These are phyloP conservation scores for Blastobotrys americana DNA, from an alignment of 805 yeast genomes.

Conservation along the genomic window DNA sequence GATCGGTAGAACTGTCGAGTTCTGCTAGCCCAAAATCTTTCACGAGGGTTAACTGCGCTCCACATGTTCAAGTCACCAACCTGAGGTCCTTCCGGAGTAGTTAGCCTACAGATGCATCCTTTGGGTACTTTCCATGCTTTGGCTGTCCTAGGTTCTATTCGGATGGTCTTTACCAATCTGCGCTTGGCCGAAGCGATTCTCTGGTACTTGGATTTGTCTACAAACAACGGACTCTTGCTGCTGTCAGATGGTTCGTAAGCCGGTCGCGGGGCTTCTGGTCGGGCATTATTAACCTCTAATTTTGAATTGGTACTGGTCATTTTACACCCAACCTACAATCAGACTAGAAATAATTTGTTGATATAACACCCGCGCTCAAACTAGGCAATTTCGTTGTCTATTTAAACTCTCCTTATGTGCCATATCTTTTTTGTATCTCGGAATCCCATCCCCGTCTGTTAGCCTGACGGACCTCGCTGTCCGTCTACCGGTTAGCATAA, in stretches of 20 bases:
- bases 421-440: no score
- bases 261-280: conserved; percentile 37
- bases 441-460: no score
- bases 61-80: conserved; percentile 64
- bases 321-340: no score
- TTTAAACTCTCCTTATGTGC: no score
- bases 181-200: conserved; percentile 40
- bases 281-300: conserved; percentile 1
- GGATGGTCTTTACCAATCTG: conserved; percentile 37
- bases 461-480: no score
- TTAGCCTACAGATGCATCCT: conserved; percentile 49
- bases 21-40: conserved; percentile 62
- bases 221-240: conserved; percentile 39
- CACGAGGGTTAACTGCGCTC: conserved; percentile 55
- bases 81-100: conserved; percentile 64
- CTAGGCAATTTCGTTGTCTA: no score
- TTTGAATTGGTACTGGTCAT: background rate
- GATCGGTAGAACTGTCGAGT: conserved; percentile 59
- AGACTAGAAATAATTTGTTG: no score
- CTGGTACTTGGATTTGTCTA: conserved; percentile 42
- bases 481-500: no score
- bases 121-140: conserved; percentile 59
- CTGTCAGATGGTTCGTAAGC: conserved; percentile 55
- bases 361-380: no score
- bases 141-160: conserved; percentile 50